Conservation (phyloP, 257 asterid genomes). For the Solanum chmielewskii region DNA sequence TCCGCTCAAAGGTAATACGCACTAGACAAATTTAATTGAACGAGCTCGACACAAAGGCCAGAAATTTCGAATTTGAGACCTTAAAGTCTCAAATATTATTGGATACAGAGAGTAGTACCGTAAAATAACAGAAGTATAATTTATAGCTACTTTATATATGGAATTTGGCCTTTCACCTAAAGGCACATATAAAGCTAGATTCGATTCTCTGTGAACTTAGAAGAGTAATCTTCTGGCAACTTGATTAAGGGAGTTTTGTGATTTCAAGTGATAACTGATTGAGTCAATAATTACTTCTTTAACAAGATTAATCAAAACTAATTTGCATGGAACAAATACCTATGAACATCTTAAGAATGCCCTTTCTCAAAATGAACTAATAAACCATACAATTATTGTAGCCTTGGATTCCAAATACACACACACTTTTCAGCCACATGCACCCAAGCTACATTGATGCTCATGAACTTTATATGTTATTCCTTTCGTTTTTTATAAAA, state of each 20-base stretch:
- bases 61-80: no score
- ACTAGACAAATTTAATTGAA: no score
- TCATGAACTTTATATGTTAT: not conserved
- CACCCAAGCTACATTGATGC: not conserved
- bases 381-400: not conserved
- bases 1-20: no score
- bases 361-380: not conserved
- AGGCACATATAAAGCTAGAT: not conserved
- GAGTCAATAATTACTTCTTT: not conserved
- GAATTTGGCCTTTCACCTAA: not conserved
- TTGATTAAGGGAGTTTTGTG: no score
- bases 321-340: not conserved
- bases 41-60: fast-evolving
- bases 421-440: not conserved
- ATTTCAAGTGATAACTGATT: not conserved
- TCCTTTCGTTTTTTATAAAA: not conserved
- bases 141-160: not conserved
- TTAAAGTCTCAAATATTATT: no score
- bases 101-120: not conserved
- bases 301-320: not conserved
- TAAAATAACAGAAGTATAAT: not conserved
- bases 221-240: not conserved
- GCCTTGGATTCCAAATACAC: not conserved
- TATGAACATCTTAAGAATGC: not conserved
- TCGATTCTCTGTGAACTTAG: not conserved